Conservation (phyloP, 306 rosid genomes). For the Lotus japonicus region DNA sequence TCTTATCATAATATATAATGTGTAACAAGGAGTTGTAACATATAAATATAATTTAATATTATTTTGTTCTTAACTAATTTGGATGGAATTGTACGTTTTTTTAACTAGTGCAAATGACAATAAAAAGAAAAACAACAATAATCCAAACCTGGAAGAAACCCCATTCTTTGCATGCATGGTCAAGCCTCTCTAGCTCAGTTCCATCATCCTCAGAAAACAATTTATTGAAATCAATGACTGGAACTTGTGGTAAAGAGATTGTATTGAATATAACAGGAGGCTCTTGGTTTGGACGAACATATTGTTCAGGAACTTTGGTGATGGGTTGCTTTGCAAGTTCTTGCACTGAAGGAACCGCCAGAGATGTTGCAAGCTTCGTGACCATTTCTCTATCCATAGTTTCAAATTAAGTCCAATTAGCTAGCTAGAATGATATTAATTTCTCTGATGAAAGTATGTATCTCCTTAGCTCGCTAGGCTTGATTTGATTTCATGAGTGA, state of each 20-base stretch:
- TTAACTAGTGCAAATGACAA: too few species aligned
- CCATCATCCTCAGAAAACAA: conserved; percentile 20
- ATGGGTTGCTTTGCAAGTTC: conserved; percentile 4
- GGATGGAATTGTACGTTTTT: too few species aligned
- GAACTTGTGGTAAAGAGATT: conserved; percentile 25
- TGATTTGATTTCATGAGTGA: not conserved
- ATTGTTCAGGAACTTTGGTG: conserved; percentile 25
- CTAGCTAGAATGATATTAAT: too few species aligned
- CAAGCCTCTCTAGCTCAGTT: not conserved
- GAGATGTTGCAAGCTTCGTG: not conserved
- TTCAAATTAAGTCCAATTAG: not conserved
- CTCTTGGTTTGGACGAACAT: conserved; percentile 27
- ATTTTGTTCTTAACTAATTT: too few species aligned
- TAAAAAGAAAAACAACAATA: too few species aligned
- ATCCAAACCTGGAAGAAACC: conserved; percentile 17
- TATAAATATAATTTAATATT: too few species aligned
- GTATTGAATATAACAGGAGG: not conserved
- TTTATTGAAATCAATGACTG: conserved; percentile 29
- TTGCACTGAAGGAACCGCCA: conserved; percentile 9
- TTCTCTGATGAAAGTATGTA: not conserved
- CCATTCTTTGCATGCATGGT: conserved; percentile 18
- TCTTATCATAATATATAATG: too few species aligned
- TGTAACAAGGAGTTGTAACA: too few species aligned
- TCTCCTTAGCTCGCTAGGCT: not conserved
- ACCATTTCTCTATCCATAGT: not conserved